A percentile compares a stretch with the other conserved stretches of the same genome.
Conservation (phyloP, 495 filamentous ascomycete genomes). For the Alectoria sarmentosa region DNA sequence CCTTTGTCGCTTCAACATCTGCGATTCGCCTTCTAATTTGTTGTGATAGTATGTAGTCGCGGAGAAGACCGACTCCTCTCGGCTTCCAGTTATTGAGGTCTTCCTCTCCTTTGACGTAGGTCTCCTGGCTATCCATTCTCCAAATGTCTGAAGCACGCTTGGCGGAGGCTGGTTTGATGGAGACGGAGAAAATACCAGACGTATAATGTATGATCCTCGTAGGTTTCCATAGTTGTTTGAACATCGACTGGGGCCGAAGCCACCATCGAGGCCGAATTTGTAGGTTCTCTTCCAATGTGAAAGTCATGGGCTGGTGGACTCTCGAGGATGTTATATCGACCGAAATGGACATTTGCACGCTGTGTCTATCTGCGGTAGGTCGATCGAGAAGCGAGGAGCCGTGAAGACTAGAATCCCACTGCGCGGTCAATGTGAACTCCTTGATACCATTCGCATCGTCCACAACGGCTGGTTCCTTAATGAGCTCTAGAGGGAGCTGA, state of each 20-base stretch:
- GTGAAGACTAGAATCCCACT: constrained; percentile 96
- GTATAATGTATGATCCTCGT: constrained; percentile 81
- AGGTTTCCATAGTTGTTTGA: constrained; percentile 79
- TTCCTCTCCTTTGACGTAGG: constrained; percentile 95
- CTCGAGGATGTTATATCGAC: constrained; percentile 78
- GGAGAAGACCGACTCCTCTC: constrained; percentile 77
- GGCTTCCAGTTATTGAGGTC: constrained; percentile 75
- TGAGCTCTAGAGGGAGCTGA: constrained; percentile 69
- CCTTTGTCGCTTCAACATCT: constrained; percentile 75
- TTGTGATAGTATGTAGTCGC: constrained; percentile 70
- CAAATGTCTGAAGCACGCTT: constrained; percentile 90
- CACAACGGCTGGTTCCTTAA: constrained; percentile 65
- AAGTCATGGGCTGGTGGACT: constrained; percentile 73
- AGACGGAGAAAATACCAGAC: constrained; percentile 74
- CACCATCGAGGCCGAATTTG: constrained; percentile 82
- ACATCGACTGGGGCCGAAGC: constrained; percentile 74
- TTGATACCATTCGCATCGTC: constrained; percentile 86
- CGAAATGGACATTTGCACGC: constrained; percentile 75
- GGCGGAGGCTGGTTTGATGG: constrained; percentile 77
- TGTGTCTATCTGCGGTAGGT: constrained; percentile 82
- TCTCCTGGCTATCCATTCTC: constrained; percentile 91
- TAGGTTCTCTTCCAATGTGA: constrained; percentile 68
- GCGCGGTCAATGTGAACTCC: constrained; percentile 74
- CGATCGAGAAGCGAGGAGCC: constrained; percentile 83
- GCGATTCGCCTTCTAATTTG: constrained; percentile 68